Percentiles rank a stretch among this genome's conserved stretches.
Evolutionary conservation across 768 basidiomycete genomes (phyloP).

Genomic region (Tulasnella sp.): DNA sequence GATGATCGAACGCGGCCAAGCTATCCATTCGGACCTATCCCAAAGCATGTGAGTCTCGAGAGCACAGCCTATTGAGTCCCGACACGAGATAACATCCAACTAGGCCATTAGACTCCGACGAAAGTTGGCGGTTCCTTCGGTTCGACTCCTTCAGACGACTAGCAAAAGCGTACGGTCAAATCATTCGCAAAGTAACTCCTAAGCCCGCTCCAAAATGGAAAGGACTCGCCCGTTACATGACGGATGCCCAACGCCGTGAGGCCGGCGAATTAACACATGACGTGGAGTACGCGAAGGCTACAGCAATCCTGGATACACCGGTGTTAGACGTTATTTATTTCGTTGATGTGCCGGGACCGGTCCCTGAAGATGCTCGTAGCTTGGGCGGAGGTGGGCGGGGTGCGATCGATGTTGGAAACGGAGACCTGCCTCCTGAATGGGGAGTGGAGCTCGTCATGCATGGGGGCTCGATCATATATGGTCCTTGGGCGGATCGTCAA

Average conservation of each 20-base stretch:
- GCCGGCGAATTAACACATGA: slow-evolving; percentile 19
- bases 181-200: slow-evolving; percentile 14
- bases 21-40: slow-evolving; percentile 12
- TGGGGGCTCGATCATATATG: slow-evolving; percentile 71
- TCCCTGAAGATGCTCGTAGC: slow-evolving; percentile 17
- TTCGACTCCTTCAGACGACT: slow-evolving; percentile 17
- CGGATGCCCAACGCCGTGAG: slow-evolving; percentile 23
- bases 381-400: slow-evolving; percentile 23
- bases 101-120: not conserved
- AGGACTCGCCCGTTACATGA: slow-evolving; percentile 36
- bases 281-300: slow-evolving; percentile 79
- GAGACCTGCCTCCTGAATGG: slow-evolving; percentile 86
- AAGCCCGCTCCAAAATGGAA: slow-evolving; percentile 29
- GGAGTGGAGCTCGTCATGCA: slow-evolving; percentile 78
- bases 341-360: slow-evolving; percentile 46
- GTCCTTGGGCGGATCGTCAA: slow-evolving; percentile 96
- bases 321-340: slow-evolving; percentile 79
- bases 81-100: not conserved
- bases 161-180: slow-evolving; percentile 14
- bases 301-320: slow-evolving; percentile 70
- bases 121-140: not conserved
- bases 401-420: slow-evolving; percentile 67
- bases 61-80: not conserved
- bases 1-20: slow-evolving; percentile 58
- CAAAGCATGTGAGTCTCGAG: not conserved